A percentile compares a stretch with the other conserved stretches of the same genome.
These are phyloP conservation scores for Detonula confervacea DNA, from an alignment of 352 stramenopile genomes.

Conservation along the genomic window DNA sequence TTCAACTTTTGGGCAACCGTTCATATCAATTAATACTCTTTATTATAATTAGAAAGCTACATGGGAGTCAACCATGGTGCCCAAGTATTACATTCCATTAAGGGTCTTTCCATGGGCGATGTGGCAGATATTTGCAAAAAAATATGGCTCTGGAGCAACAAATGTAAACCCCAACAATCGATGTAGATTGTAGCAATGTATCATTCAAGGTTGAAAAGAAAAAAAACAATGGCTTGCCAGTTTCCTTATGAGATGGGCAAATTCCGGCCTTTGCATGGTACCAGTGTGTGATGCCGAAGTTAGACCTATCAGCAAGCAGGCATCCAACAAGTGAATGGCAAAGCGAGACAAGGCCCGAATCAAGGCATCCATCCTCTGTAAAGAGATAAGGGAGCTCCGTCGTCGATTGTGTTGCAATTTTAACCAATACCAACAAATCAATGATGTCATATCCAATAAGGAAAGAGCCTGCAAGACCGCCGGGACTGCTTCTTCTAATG, in stretches of 20 bases:
- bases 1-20: no score
- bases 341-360: constrained; percentile 16
- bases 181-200: constrained; percentile 24
- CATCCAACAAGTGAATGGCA: constrained; percentile 13
- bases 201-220: neutral
- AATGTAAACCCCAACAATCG: neutral
- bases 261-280: neutral
- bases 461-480: neutral
- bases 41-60: no score
- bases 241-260: constrained; percentile 9
- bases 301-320: constrained; percentile 22
- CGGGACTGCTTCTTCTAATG: neutral
- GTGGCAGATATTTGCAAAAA: neutral
- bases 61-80: constrained; percentile 3
- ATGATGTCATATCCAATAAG: neutral
- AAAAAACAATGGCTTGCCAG: neutral
- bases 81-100: neutral
- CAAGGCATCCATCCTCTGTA: neutral
- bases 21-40: no score
- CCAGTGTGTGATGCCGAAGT: constrained; percentile 21
- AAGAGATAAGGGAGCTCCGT: constrained; percentile 3
- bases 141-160: neutral
- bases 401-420: neutral
- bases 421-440: neutral
- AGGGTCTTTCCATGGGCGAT: neutral